These are phyloP conservation scores for Pichia rugopelliculosa DNA, from an alignment of 805 yeast genomes.

Conservation along the genomic window DNA sequence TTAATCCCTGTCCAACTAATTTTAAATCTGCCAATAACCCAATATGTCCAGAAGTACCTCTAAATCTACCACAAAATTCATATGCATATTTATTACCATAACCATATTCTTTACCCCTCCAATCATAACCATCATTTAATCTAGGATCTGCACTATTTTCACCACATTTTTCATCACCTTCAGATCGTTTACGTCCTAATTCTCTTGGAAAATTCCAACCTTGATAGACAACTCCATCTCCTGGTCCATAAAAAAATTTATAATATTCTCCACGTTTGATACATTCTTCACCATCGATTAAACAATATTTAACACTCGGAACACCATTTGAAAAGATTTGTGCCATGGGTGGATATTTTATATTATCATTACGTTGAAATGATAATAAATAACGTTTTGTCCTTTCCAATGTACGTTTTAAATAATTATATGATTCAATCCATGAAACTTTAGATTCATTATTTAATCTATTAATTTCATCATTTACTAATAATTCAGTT, in stretches of 20 bases:
- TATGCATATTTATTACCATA: conserved; percentile 43
- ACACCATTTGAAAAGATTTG: conserved; percentile 73
- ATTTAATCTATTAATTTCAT: conserved; percentile 10
- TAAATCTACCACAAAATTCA: conserved; percentile 60
- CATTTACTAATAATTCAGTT: conserved; percentile 3
- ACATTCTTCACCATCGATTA: conserved; percentile 54
- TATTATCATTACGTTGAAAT: conserved; percentile 42
- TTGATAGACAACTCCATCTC: conserved; percentile 89
- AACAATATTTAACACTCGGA: conserved; percentile 79
- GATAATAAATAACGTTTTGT: conserved; percentile 53
- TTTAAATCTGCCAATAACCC: conserved; percentile 67
- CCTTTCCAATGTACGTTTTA: conserved; percentile 50
- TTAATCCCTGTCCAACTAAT: conserved; percentile 64
- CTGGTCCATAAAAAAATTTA: conserved; percentile 78
- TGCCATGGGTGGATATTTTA: conserved; percentile 73
- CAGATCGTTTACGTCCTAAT: background rate
- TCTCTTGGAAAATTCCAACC: conserved; percentile 73
- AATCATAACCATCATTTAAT: conserved; percentile 2
- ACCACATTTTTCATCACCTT: conserved; percentile 2
- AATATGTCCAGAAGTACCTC: conserved; percentile 69
- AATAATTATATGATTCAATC: conserved; percentile 39
- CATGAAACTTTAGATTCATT: conserved; percentile 8
- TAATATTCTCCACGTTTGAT: conserved; percentile 65
- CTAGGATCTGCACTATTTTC: background rate
- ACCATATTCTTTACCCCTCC: conserved; percentile 13